A percentile compares a stretch with the other conserved stretches of the same genome.
Conservation (phyloP, 257 asterid species). For the Apocynum venetum region DNA sequence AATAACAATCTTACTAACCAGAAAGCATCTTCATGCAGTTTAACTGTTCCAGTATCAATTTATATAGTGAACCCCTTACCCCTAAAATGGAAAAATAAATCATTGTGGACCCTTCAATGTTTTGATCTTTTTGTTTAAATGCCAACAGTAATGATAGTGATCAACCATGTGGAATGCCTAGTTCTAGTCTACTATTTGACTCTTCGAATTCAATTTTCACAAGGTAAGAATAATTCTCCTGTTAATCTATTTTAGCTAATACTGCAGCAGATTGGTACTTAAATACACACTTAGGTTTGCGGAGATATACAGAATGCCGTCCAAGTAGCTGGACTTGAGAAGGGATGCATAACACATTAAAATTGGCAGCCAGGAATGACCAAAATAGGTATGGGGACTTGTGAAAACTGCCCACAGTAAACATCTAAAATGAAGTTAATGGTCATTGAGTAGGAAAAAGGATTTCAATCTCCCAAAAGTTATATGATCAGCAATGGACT, state of each 20-base stretch:
- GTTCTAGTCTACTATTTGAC: not conserved
- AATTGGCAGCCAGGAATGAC: not conserved
- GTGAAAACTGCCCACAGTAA: not conserved
- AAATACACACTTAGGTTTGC: not conserved
- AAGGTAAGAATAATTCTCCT: not conserved
- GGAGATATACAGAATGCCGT: not conserved
- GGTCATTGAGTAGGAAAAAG: not conserved
- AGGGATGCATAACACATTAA: not conserved
- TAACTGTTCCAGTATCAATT: not conserved
- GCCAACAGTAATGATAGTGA: not conserved
- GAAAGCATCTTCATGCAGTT: not conserved
- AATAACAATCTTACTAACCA: not conserved
- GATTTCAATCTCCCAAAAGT: not conserved
- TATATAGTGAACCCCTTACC: no score
- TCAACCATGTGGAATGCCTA: not conserved
- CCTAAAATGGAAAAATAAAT: no score
- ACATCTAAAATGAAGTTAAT: not conserved
- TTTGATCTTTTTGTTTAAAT: not conserved
- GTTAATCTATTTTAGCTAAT: not conserved
- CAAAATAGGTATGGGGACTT: not conserved
- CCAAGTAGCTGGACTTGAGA: not conserved
- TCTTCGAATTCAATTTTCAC: not conserved
- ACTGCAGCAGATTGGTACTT: not conserved
- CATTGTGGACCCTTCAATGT: not conserved
- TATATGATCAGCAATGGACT: not conserved